Percentiles rank a stretch among this genome's conserved stretches.
phyloP scores from a whole-genome alignment of 352 stramenopile species.

The Pythium grandisporangium region DNA sequence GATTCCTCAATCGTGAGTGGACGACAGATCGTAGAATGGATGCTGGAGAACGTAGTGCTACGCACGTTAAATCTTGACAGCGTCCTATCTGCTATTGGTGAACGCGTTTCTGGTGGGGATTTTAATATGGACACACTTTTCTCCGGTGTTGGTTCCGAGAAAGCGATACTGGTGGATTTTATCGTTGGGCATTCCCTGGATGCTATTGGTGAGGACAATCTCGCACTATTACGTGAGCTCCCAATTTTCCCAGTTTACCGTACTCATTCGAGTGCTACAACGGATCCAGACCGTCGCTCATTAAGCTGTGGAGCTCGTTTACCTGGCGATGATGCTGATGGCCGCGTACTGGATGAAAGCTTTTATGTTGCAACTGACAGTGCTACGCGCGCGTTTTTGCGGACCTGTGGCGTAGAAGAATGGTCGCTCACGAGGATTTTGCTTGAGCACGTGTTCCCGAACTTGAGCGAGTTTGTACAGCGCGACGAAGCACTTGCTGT shows the following conservation, averaged over 20 bases:
- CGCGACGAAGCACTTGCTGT: conserved; percentile 28
- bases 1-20: conserved; percentile 4
- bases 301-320: conserved; percentile 17
- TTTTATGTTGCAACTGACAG: conserved; percentile 38
- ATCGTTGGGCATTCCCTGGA: background rate
- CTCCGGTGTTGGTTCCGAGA: background rate
- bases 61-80: conserved; percentile 6
- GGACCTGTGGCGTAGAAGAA: conserved; percentile 36
- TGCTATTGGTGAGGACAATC: conserved; percentile 1
- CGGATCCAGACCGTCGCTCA: background rate
- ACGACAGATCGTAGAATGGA: conserved; percentile 1
- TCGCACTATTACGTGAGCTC: conserved; percentile 4
- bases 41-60: conserved; percentile 5
- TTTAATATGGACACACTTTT: background rate
- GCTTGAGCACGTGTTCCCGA: conserved; percentile 53
- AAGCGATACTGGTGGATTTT: conserved; percentile 3
- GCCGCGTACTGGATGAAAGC: conserved; percentile 29
- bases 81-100: conserved; percentile 7
- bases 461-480: conserved; percentile 21
- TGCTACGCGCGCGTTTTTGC: conserved; percentile 30
- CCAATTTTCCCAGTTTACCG: conserved; percentile 11
- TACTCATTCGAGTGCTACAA: background rate
- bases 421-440: conserved; percentile 46
- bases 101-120: background rate
- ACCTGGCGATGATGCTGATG: conserved; percentile 27